Evolutionary conservation across 371 early-diverging fungal species (phyloP).

Genomic region (Entomophthora muscae): DNA sequence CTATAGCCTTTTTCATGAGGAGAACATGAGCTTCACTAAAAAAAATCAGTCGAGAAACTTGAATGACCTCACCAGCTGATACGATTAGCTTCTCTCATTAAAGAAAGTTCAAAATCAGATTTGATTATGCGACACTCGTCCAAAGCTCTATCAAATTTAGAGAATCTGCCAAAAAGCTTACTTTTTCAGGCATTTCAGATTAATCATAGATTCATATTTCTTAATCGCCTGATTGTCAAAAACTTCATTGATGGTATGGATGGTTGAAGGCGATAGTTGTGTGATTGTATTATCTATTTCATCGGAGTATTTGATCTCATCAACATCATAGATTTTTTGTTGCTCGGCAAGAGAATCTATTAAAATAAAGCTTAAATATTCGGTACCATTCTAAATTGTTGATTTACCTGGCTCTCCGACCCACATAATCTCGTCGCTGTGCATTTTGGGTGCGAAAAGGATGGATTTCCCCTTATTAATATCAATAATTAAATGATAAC

Average conservation of each 20-base stretch:
- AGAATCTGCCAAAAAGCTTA: background rate
- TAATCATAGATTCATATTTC: background rate
- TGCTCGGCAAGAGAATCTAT: slow-evolving; percentile 8
- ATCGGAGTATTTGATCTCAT: slow-evolving; percentile 19
- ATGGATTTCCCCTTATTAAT: slow-evolving; percentile 17
- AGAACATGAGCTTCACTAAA: slow-evolving; percentile 28
- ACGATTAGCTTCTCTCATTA: slow-evolving; percentile 19
- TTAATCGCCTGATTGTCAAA: background rate
- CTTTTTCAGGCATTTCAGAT: background rate
- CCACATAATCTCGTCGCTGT: slow-evolving; percentile 24
- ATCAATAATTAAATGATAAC: slow-evolving; percentile 26
- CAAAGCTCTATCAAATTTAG: slow-evolving; percentile 14
- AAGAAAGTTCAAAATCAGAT: slow-evolving; percentile 26
- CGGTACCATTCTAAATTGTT: background rate
- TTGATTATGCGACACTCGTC: slow-evolving; percentile 30
- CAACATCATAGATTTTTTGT: slow-evolving; percentile 27
- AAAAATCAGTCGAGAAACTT: slow-evolving; percentile 15
- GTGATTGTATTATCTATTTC: slow-evolving; percentile 14
- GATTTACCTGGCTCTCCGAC: slow-evolving; percentile 20
- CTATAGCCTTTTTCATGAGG: slow-evolving; percentile 21
- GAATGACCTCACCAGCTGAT: slow-evolving; percentile 10
- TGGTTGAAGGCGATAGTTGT: slow-evolving; percentile 5
- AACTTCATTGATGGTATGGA: background rate
- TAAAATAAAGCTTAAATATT: background rate
- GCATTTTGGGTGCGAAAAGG: slow-evolving; percentile 24